Evolutionary conservation across 2,329 filamentous ascomycete genomes (phyloP).

Genomic region (Colletotrichum orchidophilum): DNA sequence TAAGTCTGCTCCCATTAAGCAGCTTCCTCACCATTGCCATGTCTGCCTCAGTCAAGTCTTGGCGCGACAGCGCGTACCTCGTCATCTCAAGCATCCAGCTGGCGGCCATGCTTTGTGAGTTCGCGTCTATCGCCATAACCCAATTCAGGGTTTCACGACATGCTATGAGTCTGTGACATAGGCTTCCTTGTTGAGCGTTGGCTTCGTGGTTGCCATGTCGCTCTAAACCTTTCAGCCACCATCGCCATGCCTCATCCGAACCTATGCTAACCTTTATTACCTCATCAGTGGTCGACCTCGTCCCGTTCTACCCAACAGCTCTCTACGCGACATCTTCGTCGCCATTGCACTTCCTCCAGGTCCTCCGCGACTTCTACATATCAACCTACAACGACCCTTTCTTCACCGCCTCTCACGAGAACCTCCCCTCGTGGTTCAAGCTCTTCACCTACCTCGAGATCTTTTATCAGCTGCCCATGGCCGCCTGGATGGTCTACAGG

Average conservation of each 20-base stretch:
- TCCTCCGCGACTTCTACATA: slow-evolving; percentile 58
- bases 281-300: slow-evolving; percentile 61
- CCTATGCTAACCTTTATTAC: slow-evolving; percentile 1
- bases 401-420: slow-evolving; percentile 49
- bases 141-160: no score
- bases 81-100: slow-evolving; percentile 44
- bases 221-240: no score
- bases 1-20: not conserved
- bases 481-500: slow-evolving; percentile 55
- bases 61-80: slow-evolving; percentile 48
- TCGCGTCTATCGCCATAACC: not conserved
- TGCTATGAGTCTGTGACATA: no score
- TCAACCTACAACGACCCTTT: slow-evolving; percentile 62
- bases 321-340: slow-evolving; percentile 52
- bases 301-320: slow-evolving; percentile 59
- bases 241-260: not conserved
- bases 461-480: slow-evolving; percentile 59
- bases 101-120: slow-evolving; percentile 35
- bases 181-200: no score
- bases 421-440: slow-evolving; percentile 59
- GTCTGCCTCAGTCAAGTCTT: slow-evolving; percentile 16
- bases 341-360: slow-evolving; percentile 58
- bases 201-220: not conserved
- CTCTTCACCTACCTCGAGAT: slow-evolving; percentile 61
- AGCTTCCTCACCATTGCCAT: not conserved